Conservation (phyloP, 2,329 filamentous ascomycete species). For the Corinectria fuckeliana region DNA sequence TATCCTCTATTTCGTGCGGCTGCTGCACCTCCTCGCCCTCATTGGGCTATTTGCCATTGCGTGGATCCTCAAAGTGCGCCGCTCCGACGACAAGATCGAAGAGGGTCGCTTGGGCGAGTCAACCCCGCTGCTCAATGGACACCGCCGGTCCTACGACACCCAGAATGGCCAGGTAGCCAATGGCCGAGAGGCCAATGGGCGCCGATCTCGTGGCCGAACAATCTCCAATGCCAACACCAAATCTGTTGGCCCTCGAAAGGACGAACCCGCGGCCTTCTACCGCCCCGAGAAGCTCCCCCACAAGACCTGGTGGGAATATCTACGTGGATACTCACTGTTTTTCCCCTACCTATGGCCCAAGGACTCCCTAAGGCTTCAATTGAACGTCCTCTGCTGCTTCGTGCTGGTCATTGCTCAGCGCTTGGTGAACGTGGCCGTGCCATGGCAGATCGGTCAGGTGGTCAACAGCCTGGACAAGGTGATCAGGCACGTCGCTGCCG, state of each 20-base stretch:
- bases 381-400: conserved; percentile 84
- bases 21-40: conserved; percentile 69
- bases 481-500: conserved; percentile 55
- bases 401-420: conserved; percentile 80
- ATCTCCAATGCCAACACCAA: conserved; percentile 48
- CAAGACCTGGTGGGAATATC: conserved; percentile 95
- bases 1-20: conserved; percentile 69
- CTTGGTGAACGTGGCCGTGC: conserved; percentile 84
- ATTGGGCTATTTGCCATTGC: conserved; percentile 55
- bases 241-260: conserved; percentile 48
- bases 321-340: conserved; percentile 90
- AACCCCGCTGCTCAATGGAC: conserved; percentile 65
- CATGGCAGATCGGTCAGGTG: conserved; percentile 79
- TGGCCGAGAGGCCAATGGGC: conserved; percentile 35
- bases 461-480: conserved; percentile 71
- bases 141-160: conserved; percentile 46
- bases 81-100: conserved; percentile 47
- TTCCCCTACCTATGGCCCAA: conserved; percentile 97
- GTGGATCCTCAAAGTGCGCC: conserved; percentile 49
- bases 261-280: conserved; percentile 82
- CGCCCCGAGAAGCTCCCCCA: conserved; percentile 85
- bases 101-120: conserved; percentile 59
- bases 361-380: conserved; percentile 74
- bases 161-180: conserved; percentile 37
- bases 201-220: conserved; percentile 45